Evolutionary conservation across 805 yeast species (phyloP).

Genomic region (Metschnikowia baotianmanensis): DNA sequence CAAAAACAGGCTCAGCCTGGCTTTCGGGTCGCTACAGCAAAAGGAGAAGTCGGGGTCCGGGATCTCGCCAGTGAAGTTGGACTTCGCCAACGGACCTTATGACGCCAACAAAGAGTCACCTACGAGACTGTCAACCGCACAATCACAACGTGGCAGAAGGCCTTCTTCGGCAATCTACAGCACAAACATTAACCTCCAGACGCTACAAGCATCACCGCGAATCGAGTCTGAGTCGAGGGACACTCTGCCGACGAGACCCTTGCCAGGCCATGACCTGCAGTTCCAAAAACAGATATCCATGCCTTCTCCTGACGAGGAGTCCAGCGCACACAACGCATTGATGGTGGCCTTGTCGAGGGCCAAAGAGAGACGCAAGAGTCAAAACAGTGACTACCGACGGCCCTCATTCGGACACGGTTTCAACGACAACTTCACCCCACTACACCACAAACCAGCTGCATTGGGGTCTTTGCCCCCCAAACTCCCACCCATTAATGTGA

Average conservation of each 20-base stretch:
- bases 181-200: constrained; percentile 38
- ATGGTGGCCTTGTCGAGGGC: constrained; percentile 37
- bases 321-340: constrained; percentile 46
- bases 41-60: constrained; percentile 14
- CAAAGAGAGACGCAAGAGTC: constrained; percentile 17
- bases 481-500: constrained; percentile 18
- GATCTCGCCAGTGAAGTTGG: constrained; percentile 19
- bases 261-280: background rate
- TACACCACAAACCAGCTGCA: constrained; percentile 1
- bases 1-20: constrained; percentile 37
- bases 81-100: constrained; percentile 31
- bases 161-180: constrained; percentile 25
- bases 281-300: constrained; percentile 8
- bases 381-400: constrained; percentile 12
- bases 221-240: constrained; percentile 3
- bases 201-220: constrained; percentile 35
- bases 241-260: background rate
- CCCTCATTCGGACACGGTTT: constrained; percentile 11
- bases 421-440: constrained; percentile 7
- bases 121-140: constrained; percentile 21
- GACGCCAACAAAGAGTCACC: constrained; percentile 17
- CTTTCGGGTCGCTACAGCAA: constrained; percentile 39
- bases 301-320: constrained; percentile 39
- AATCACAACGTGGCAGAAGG: constrained; percentile 6
- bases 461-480: background rate